Evolutionary conservation across 371 early-diverging fungal species (phyloP), one percentile per base, ranked within the genome.

Genomic region (Mortierella sp.): DNA sequence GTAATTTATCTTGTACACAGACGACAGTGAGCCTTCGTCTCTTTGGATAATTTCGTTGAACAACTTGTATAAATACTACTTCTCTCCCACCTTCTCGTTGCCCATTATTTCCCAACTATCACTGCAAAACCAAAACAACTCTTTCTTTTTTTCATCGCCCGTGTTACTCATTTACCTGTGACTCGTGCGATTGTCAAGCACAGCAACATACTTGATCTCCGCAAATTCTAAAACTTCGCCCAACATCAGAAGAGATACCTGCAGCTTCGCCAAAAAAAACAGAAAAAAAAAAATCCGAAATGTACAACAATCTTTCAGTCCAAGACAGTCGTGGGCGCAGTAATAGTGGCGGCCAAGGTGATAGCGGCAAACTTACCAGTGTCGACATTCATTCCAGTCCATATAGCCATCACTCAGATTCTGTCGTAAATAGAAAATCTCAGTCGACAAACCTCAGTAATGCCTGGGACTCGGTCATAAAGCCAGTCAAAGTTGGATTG

Each of bases 241-340:
- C 19, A 26, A 29, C 26, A 13, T 19, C 45, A 17, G 45, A 43
- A 19, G 45, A 17, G 45, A 43, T 19, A 37, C 49, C 54, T 42
- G 8, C 17, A 8, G 43, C 43, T 42, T 42, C 43, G 10, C 43
- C 8, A 8, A 8, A 42, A 8, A 42, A 17, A 10, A 10, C 10
- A 8, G 17, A 17, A 8, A 42, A 42, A 42, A 17, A 8, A 10
- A 42, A 42, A 42, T 1, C 60, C 23, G 23, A 49, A 53, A 54
- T 64, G 64, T 12, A 64, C 42, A 54, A 29, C 64, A 42, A 40
- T 23, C 28, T 40, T 17, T 40, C 53, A 3, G 40, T 55, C 26
- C 63, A 63, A n/a, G 63, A 51, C 53, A 37, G 32, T 29, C 35
- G 63, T n/a, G 53, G 64, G 17, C 23, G 28, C 22, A 55, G 28